Evolutionary conservation across 2,329 filamentous ascomycete species (phyloP).

Genomic region (Trichoderma atrobrunneum): DNA sequence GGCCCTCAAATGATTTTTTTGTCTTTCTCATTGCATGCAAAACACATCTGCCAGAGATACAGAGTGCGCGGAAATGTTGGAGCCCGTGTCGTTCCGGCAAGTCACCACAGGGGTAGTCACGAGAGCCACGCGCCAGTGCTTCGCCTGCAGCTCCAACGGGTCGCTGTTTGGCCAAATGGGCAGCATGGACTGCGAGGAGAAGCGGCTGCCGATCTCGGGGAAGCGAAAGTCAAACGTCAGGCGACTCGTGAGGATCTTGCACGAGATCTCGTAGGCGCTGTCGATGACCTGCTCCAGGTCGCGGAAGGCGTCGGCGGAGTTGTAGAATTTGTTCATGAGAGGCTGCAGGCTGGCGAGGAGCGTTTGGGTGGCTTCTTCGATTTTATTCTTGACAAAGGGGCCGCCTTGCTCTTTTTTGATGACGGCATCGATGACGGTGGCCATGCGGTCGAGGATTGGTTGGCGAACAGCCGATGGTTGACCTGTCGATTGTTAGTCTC

Average conservation of each 20-base stretch:
- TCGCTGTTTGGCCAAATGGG: constrained; percentile 43
- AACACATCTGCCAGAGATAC: constrained; percentile 48
- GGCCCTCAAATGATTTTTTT: too few relatives aligned
- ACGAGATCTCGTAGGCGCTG: constrained; percentile 45
- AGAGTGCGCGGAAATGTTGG: constrained; percentile 43
- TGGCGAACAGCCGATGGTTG: constrained; percentile 37
- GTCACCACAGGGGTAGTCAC: constrained; percentile 55
- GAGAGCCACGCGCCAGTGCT: constrained; percentile 52
- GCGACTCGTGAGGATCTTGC: constrained; percentile 45
- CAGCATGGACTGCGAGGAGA: constrained; percentile 47
- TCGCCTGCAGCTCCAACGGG: constrained; percentile 45
- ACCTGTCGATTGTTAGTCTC: constrained; percentile 26
- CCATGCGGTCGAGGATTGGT: constrained; percentile 40
- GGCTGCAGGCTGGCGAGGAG: constrained; percentile 39
- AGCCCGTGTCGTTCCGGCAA: constrained; percentile 50
- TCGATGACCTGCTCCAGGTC: constrained; percentile 44
- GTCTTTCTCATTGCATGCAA: constrained; percentile 42
- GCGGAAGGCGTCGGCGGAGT: constrained; percentile 37
- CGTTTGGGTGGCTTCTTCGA: constrained; percentile 44
- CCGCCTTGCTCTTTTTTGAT: constrained; percentile 33
- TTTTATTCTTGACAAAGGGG: constrained; percentile 32
- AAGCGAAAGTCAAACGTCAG: constrained; percentile 49
- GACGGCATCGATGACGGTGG: constrained; percentile 38
- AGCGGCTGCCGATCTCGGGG: constrained; percentile 49
- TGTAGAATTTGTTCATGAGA: constrained; percentile 37